A percentile compares a stretch with the other conserved stretches of the same genome.
phyloP scores from a whole-genome alignment of 345 rosid species.

The Angophora floribunda region DNA sequence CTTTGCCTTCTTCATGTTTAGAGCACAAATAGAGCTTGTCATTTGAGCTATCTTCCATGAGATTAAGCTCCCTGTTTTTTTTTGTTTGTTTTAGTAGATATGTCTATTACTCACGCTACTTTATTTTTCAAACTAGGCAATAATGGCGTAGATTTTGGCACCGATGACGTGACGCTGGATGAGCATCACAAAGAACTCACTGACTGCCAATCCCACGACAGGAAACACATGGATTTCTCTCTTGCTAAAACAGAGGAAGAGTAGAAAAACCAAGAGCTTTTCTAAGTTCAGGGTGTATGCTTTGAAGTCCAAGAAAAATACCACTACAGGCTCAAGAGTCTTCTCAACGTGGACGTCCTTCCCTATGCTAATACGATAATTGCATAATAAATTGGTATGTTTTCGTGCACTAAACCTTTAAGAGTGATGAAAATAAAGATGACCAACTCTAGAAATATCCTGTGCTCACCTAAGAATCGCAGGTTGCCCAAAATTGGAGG shows the following conservation, averaged over 20 bases:
- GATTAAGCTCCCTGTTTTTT: not conserved
- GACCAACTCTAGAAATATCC: not conserved
- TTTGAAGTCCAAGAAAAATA: slow-evolving; percentile 50
- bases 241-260: slow-evolving; percentile 57
- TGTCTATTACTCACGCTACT: not conserved
- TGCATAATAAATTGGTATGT: slow-evolving; percentile 81
- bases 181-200: slow-evolving; percentile 44
- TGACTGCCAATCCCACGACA: slow-evolving; percentile 17
- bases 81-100: not conserved
- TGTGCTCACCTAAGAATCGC: not conserved
- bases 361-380: slow-evolving; percentile 69
- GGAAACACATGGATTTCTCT: slow-evolving; percentile 55
- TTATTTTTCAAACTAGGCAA: slow-evolving; percentile 18
- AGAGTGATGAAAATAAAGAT: not conserved
- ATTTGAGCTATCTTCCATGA: not conserved
- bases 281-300: slow-evolving; percentile 49
- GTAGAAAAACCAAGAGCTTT: slow-evolving; percentile 22
- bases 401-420: not conserved
- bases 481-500: too few relatives aligned
- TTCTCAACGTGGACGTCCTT: slow-evolving; percentile 69
- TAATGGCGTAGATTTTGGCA: slow-evolving; percentile 78
- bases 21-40: not conserved
- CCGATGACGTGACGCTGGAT: slow-evolving; percentile 67
- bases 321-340: slow-evolving; percentile 50
- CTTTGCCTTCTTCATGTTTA: too few relatives aligned